These are phyloP conservation scores for Eragrostis nindensis DNA, from an alignment of 176 grass and related monocot species.

Conservation along the genomic window DNA sequence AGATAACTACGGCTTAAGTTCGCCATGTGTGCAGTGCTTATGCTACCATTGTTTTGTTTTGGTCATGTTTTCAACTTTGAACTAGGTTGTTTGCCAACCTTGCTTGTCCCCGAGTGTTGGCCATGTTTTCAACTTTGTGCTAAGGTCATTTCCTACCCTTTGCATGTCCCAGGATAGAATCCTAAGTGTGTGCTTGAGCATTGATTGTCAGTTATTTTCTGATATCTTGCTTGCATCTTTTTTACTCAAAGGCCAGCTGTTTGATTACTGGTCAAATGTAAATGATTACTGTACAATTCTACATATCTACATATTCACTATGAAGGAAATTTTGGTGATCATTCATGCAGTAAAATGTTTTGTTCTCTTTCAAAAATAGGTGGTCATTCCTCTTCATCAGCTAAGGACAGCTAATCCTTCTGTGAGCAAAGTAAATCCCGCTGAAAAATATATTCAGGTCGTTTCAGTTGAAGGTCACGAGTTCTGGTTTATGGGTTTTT, in stretches of 20 bases:
- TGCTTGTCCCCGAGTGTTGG: not conserved
- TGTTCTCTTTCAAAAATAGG: slow-evolving; percentile 49
- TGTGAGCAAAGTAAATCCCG: slow-evolving; percentile 68
- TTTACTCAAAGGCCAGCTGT: not conserved
- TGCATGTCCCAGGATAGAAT: not conserved
- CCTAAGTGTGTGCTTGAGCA: not conserved
- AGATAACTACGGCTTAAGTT: not conserved
- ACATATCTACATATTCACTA: not conserved
- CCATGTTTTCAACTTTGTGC: not conserved
- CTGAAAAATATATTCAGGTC: slow-evolving; percentile 84
- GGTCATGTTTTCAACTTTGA: not conserved
- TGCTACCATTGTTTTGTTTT: not conserved
- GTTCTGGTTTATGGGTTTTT: slow-evolving; percentile 96
- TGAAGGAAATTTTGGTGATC: not conserved
- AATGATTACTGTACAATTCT: no score
- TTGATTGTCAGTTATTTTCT: not conserved
- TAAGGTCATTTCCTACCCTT: not conserved
- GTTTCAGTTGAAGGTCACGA: slow-evolving; percentile 83
- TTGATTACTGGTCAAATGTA: not conserved
- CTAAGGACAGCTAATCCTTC: slow-evolving; percentile 85
- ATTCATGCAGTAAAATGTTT: slow-evolving; percentile 6
- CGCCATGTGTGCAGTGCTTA: not conserved
- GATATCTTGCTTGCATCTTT: not conserved
- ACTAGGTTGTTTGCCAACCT: not conserved
- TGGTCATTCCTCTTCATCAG: slow-evolving; percentile 88